Conservation (phyloP, 805 yeast species). For the Wickerhamiella azymoides region DNA sequence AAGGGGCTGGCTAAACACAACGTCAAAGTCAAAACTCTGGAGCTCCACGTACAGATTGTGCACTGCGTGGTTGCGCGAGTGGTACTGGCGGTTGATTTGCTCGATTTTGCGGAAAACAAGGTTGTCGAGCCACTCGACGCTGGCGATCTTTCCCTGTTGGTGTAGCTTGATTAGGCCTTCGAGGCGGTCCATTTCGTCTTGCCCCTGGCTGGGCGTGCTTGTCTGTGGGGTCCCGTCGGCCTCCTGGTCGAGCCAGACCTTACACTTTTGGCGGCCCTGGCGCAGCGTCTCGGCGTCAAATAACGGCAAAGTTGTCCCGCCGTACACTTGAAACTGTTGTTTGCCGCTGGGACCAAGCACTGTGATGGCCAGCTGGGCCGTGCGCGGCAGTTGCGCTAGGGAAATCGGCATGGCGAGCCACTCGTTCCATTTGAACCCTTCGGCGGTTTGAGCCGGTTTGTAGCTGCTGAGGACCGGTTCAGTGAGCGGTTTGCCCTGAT, state of each 20-base stretch:
- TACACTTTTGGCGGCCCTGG: slow-evolving; percentile 55
- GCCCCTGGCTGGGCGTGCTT: slow-evolving; percentile 18
- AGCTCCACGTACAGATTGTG: slow-evolving; percentile 41
- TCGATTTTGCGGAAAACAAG: slow-evolving; percentile 45
- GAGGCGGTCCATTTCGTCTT: slow-evolving; percentile 32
- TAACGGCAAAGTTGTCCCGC: slow-evolving; percentile 42
- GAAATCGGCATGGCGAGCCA: slow-evolving; percentile 62
- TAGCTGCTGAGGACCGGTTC: slow-evolving; percentile 38
- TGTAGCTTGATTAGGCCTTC: slow-evolving; percentile 46
- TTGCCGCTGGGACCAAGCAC: slow-evolving; percentile 55
- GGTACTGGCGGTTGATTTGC: slow-evolving; percentile 21
- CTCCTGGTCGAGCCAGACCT: slow-evolving; percentile 29
- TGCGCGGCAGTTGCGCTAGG: slow-evolving; percentile 55
- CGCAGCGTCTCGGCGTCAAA: slow-evolving; percentile 51
- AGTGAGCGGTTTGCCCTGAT: slow-evolving; percentile 35
- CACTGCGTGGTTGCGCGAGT: slow-evolving; percentile 10
- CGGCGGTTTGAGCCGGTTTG: slow-evolving; percentile 26
- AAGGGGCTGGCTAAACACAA: slow-evolving; percentile 49
- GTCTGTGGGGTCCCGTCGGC: slow-evolving; percentile 23
- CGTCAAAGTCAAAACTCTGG: slow-evolving; percentile 55
- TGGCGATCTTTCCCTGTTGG: slow-evolving; percentile 51
- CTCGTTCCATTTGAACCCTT: slow-evolving; percentile 46
- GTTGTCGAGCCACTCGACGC: slow-evolving; percentile 62
- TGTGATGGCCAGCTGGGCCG: slow-evolving; percentile 44
- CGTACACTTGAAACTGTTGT: slow-evolving; percentile 36